Evolutionary conservation across 1,139 yeast species (phyloP), one percentile per base, ranked within the genome.

Genomic region (Hyphopichia wangnamkhiaoensis): DNA sequence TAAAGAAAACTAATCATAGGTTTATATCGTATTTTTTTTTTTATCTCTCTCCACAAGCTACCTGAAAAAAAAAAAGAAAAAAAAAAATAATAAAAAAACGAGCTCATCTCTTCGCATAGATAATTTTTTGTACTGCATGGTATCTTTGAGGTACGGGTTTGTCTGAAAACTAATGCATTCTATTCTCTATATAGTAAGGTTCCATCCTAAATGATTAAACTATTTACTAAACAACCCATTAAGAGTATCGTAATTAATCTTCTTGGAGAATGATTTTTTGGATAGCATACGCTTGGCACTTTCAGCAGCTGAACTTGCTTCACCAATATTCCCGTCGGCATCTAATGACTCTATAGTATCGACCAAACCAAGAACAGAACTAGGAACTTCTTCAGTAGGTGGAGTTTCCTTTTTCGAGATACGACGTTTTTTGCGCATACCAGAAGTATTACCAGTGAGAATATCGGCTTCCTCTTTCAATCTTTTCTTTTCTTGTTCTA

Each of bases 391-490:
- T 14, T 43, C 49, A 5, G 3, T 48, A 37, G 18, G 60, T 48
- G 5, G 47, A 18, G 13, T 47, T 45, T 34, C 42, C 46, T 34
- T 62, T 18, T 33, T 33, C 2, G 30, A 17, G 10, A 33, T 24
- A 21, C 21, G 21, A 60, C 69, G 46, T 63, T 63, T 71, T 49
- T 69, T 71, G 31, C 63, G 58, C 4, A 53, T 47, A 8, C 74
- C 80, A 3, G 81, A 71, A 1, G 86, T 80, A 53, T 84, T 86
- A 4, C 94, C 94, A 0, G 90, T 82, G 31, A 84, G 70, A 43
- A 79, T 81, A 64, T 94, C 98, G 0, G 96, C 94, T 56, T 91
- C 96, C 38, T 77, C 76, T 56, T 91, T 88, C 47, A 91, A 72
- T 46, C 93, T 70, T 58, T 89, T 90, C 50, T 80, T 80, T 53